Percentiles rank a stretch among this genome's conserved stretches.
Conservation (phyloP, 2,329 filamentous ascomycete species). For the Akanthomyces muscarius region DNA sequence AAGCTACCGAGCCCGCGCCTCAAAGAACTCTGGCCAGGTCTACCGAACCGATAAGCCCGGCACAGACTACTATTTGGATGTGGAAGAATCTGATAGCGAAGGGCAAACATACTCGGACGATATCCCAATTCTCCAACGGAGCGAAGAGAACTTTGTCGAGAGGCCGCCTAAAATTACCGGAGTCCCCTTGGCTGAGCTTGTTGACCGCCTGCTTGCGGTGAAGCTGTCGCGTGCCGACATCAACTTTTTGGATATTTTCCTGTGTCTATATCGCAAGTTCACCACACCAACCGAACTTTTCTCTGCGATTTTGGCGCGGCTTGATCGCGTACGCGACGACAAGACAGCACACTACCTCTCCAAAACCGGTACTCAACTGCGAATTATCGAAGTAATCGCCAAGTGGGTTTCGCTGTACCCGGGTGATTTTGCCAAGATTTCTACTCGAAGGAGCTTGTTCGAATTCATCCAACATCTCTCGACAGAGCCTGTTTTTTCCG, state of each 20-base stretch:
- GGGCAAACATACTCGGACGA: conserved; percentile 64
- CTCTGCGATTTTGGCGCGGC: conserved; percentile 69
- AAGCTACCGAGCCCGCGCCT: conserved; percentile 28
- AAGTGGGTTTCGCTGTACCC: conserved; percentile 90
- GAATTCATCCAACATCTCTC: conserved; percentile 74
- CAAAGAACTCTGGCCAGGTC: conserved; percentile 37
- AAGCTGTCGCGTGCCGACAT: conserved; percentile 82
- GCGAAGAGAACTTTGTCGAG: conserved; percentile 57
- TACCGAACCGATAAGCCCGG: conserved; percentile 47
- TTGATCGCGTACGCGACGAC: conserved; percentile 67
- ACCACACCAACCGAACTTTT: conserved; percentile 76
- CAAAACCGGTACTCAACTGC: conserved; percentile 75
- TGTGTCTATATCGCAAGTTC: conserved; percentile 93
- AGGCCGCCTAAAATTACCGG: conserved; percentile 48
- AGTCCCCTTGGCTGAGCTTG: conserved; percentile 64
- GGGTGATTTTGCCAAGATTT: conserved; percentile 81
- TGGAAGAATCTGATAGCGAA: conserved; percentile 68
- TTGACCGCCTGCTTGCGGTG: conserved; percentile 79
- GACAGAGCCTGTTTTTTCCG: conserved; percentile 74
- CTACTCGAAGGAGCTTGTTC: conserved; percentile 66
- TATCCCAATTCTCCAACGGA: conserved; percentile 62
- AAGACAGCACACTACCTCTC: conserved; percentile 66
- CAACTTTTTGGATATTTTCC: conserved; percentile 84
- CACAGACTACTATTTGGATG: conserved; percentile 57
- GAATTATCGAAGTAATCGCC: conserved; percentile 77